Evolutionary conservation across 768 basidiomycete genomes (phyloP), one percentile per base, ranked within the genome.

Genomic region (Rhodotorula babjevae): DNA sequence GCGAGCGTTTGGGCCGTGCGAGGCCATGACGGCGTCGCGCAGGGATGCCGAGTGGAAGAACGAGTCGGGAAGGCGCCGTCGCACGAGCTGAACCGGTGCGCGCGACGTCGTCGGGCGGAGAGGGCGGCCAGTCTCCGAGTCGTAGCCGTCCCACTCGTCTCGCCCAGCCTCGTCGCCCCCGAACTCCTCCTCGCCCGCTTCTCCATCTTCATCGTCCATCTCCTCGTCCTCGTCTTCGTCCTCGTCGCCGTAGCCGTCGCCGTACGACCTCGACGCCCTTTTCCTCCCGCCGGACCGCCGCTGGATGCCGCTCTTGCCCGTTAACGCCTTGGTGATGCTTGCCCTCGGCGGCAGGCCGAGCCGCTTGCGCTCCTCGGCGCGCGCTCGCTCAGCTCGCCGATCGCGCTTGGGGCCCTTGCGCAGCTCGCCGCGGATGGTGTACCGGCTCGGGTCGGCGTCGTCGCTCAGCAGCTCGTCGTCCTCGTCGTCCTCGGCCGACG

Each of bases 31-130:
- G 18, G 62, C 50, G n/a, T 68, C 74, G 52, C 74, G 67, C 6
- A 71, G 56, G 11, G 73, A 33, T 19, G 49, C 63, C 33, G 69
- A 53, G 12, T 61, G 47, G 67, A 75, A 75, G 67, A 75, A 75
- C 27, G 74, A 71, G 50, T 68, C 65, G 31, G 7, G n/a, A 10
- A 74, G 62, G 15, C 68, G 69, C 33, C 44, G 42, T 16, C 71
- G 61, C 31, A 47, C 53, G 33, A 47, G 61, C 6, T 29, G 19
- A 21, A 49, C 47, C 27, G 44, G 23, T 25, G 11, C 8, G n/a
- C 36, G 58, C 21, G 49, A 44, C n/a, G 29, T 50, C 50, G 61
- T 25, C 21, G 31, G 50, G 50, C 50, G 50, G 25, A 52, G 50
- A 1, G 60, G 59, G 6, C 40, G 21, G 25, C 40, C 36, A 11